Base-by-base conservation (phyloP, 2,329 filamentous ascomycete species). In the Aspergillus sp. region DNA sequence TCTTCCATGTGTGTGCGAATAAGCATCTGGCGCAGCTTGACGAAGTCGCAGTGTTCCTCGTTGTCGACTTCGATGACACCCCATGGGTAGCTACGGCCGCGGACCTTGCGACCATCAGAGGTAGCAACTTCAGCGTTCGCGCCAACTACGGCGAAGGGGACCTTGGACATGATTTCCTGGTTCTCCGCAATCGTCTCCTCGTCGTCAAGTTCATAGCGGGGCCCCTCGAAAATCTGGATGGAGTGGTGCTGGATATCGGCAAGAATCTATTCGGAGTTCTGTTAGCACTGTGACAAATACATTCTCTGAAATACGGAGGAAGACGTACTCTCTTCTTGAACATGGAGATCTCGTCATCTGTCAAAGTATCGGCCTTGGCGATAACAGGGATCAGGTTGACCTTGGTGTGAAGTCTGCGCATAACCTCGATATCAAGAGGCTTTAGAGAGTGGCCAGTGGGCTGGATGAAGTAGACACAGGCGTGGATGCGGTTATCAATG, bases 1-100 rank as follows among this genome's bases (percentile, higher is more conserved):
- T 99, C 95, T 80, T 99, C 95, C 95, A 99, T 99, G 87, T 99
- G 95, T 60, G 95, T 99, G 79, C 95, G 91, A 84, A 99, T 98
- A 71, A 99, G 89, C 95, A 99, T 99, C 82, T 99, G 95, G 80
- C 95, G 93, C 65, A 99, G 89, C 89, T 99, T 99, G 82, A 98
- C 95, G 71, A 99, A 99, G 83, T 99, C 95, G 77, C 95, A 99
- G 85, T 99, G 95, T 81, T 99, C 95, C 86, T 99, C 95, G 79
- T 99, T 99, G 82, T 99, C 95, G 67, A 99, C 95, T 82, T 99
- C 95, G 69, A 99, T 97, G 72, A 95, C 89, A 83, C 95, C 95
- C 95, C 95, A 99, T 17, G 95, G 95, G 83, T 98, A 98, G 72
- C 91, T 88, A 82, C 95, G 94, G 68, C 95, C 95, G 73, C 95